phyloP scores from a whole-genome alignment of 2,329 filamentous ascomycete genomes.

The Dothistroma pini region DNA sequence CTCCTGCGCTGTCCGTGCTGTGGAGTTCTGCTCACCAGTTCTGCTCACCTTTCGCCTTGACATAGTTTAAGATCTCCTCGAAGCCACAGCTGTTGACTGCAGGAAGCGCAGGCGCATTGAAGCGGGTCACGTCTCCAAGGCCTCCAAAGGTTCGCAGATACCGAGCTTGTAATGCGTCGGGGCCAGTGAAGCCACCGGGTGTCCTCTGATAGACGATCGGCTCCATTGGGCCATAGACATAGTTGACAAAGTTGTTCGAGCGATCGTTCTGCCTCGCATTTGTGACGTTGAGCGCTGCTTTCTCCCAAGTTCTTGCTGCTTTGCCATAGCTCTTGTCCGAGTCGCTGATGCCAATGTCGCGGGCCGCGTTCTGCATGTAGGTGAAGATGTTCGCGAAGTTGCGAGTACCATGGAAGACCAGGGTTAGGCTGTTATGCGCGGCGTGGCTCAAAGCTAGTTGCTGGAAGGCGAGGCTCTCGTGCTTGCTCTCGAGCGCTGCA shows the following conservation, averaged over 20 bases:
- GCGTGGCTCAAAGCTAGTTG: conserved; percentile 32
- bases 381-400: conserved; percentile 21
- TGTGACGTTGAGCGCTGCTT: conserved; percentile 23
- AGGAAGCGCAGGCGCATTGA: conserved; percentile 26
- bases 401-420: conserved; percentile 31
- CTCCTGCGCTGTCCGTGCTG: conserved; percentile 24
- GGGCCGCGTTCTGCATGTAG: neutral
- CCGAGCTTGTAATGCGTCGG: conserved; percentile 31
- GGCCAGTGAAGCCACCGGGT: conserved; percentile 24
- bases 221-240: conserved; percentile 15
- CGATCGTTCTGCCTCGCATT: conserved; percentile 27
- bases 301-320: conserved; percentile 22
- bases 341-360: conserved; percentile 24
- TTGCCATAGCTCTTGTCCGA: conserved; percentile 9
- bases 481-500: conserved; percentile 23
- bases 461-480: conserved; percentile 28
- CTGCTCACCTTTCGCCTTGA: conserved; percentile 27
- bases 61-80: conserved; percentile 23
- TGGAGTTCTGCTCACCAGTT: conserved; percentile 31
- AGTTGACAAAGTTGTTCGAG: conserved; percentile 29
- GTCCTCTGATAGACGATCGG: conserved; percentile 30
- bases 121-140: conserved; percentile 27
- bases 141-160: conserved; percentile 27
- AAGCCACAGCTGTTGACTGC: conserved; percentile 23
- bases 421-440: conserved; percentile 30